Evolutionary conservation across 2,329 filamentous ascomycete genomes (phyloP), one percentile per base, ranked within the genome.

Genomic region (Claviceps citrina): DNA sequence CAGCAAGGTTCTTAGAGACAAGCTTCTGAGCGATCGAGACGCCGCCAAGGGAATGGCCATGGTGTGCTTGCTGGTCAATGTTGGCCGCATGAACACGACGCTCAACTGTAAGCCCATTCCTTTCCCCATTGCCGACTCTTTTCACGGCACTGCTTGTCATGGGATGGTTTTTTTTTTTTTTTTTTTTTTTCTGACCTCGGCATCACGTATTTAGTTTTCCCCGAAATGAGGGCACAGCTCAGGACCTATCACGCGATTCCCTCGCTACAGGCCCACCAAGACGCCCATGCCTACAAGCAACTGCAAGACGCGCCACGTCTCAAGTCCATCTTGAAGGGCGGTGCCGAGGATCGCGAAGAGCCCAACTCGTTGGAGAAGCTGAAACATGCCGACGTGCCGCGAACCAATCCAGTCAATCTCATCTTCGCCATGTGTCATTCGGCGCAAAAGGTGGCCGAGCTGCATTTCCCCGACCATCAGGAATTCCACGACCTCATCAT

Each of bases 401-500:
- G 91, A 26, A 96, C 91, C 3, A 98, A 98, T 51, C 89, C 91
- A 0, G 93, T 98, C 54, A 95, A 96, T 55, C 74, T 96, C 39
- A 89, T 98, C 49, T 98, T 98, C 56, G 78, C 96, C 46, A 80
- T 98, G 50, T 85, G 86, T 44, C 81, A 87, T 52, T 84, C 84
- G 47, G 89, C 91, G 0, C 77, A 84, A 13, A 93, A 93, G 59
- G 78, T 98, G 38, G 93, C 89, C 8, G 89, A 96, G 55, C 64
- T 89, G 20, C 91, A 98, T 59, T 96, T 98, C 56, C 81, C 81
- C 9, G 72, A 78, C 5, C 76, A 78, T 1, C 75, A 80, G 48
- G 91, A 98, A 59, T 96, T 98, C 58, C 93, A 95, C 58, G 91
- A 98, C 53, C 72, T 98, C 13, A 81, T 98, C 51, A 96, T 96